Base-by-base conservation (phyloP, 192 early-diverging fungal species). In the Phycomyces blakesleeanus region DNA sequence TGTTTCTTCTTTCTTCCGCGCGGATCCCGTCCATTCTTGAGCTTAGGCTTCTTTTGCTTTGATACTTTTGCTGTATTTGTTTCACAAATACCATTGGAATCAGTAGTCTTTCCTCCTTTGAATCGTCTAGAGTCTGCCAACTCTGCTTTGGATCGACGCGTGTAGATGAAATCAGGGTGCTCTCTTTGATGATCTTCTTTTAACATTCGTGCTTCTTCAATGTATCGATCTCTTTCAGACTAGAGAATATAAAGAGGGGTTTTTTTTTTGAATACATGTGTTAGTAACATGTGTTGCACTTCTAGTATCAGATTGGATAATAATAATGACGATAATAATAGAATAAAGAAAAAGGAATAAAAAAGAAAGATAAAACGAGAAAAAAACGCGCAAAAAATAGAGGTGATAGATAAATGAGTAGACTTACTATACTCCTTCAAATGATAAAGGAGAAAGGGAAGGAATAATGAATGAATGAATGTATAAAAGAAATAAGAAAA, bases 1-100 rank as follows among this genome's bases (percentile, higher is more conserved):
- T 75, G 76, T 64, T 88, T 93, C 72, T 88, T 91, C 25, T 84
- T 80, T 20, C 80, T 61, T 38, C 70, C 64, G 24, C 77, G 71
- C 38, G 70, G 71, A 49, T 80, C 80, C 41, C 25, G 26, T 49
- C 44, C 44, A n/a, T 47, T 14, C 18, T 47, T 47, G 18, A 18
- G 44, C 15, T 47, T n/a, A 3, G 44, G 44, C 11, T 47, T 14
- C 44, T 47, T 47, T 47, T 14, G 44, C 18, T 18, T 47, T 47
- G 44, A 18, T 47, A 18, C 29, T 7, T 34, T 34, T 34, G 29
- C 29, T 22, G 27, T 26, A 39, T 62, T 37, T 51, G n/a, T 55
- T 27, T 11, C 24, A 57, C 18, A 34, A 21, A 18, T 5, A 55
- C 12, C 12, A 21, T 24, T 29, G 41, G 18, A 47, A 18, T 34